phyloP scores from a whole-genome alignment of 768 basidiomycete species.

The Hericium erinaceus region DNA sequence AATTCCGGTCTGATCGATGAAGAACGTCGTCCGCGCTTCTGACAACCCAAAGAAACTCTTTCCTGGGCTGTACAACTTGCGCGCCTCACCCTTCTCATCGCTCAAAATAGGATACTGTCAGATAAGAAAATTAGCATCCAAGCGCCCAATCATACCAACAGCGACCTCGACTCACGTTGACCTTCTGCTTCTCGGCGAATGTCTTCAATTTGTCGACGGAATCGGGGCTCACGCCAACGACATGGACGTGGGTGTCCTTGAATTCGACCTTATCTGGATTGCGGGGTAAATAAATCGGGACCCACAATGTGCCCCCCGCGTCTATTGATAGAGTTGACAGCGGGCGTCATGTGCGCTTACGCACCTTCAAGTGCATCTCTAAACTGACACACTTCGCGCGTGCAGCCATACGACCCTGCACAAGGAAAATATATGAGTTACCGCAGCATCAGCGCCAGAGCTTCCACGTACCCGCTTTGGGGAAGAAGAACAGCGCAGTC shows the following conservation, averaged over 20 bases:
- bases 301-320: background rate
- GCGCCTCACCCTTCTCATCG: conserved; percentile 52
- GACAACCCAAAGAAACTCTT: conserved; percentile 59
- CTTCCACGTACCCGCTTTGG: conserved; percentile 43
- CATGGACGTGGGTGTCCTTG: conserved; percentile 49
- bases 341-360: conserved; percentile 11
- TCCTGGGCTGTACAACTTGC: conserved; percentile 57
- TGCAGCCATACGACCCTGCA: conserved; percentile 67
- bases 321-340: background rate
- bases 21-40: conserved; percentile 61
- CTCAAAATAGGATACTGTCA: conserved; percentile 70
- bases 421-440: background rate
- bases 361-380: conserved; percentile 66
- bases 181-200: conserved; percentile 63
- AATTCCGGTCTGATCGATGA: conserved; percentile 64
- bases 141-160: background rate
- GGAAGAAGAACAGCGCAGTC: conserved; percentile 73
- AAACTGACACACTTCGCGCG: conserved; percentile 74
- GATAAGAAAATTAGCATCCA: background rate
- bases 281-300: background rate
- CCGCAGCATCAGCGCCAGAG: conserved; percentile 2
- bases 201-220: conserved; percentile 61
- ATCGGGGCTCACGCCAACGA: conserved; percentile 72
- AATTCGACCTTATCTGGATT: conserved; percentile 52
- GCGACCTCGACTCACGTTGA: conserved; percentile 34